These are phyloP conservation scores for Pythium oligandrum DNA, from an alignment of 352 stramenopile genomes.

Conservation along the genomic window DNA sequence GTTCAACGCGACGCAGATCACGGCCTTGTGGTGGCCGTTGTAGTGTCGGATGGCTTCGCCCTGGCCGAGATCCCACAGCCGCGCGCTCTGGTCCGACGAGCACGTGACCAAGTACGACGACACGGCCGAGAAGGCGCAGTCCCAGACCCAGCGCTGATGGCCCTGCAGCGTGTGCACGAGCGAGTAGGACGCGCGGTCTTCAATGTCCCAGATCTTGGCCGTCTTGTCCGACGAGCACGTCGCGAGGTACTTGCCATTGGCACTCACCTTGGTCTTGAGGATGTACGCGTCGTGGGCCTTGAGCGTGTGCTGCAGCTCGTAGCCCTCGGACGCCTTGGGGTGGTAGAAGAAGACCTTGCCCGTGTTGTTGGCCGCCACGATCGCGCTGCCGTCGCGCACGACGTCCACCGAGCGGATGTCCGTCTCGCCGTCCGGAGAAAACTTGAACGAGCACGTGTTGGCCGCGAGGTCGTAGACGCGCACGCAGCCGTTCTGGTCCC, in stretches of 20 bases:
- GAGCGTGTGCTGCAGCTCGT: constrained; percentile 61
- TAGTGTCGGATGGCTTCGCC: constrained; percentile 87
- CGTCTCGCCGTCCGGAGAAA: constrained; percentile 65
- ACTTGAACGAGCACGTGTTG: constrained; percentile 61
- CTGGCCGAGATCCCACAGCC: constrained; percentile 96
- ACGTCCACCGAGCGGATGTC: constrained; percentile 92
- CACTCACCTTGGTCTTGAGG: constrained; percentile 87
- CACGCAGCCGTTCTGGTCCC: constrained; percentile 92
- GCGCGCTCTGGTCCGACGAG: constrained; percentile 94
- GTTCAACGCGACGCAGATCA: constrained; percentile 87
- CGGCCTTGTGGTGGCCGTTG: constrained; percentile 87
- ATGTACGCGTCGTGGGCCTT: constrained; percentile 91
- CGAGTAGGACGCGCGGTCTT: constrained; percentile 29
- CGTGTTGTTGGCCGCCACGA: constrained; percentile 94
- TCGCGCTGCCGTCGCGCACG: constrained; percentile 86
- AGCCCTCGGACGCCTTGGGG: constrained; percentile 53
- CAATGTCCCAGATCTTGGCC: constrained; percentile 86
- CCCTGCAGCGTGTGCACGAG: constrained; percentile 79
- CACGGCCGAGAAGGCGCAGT: constrained; percentile 97
- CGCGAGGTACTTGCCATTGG: constrained; percentile 84
- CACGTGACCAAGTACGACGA: constrained; percentile 96
- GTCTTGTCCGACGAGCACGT: constrained; percentile 92
- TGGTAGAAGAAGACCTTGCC: constrained; percentile 94
- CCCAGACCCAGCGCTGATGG: constrained; percentile 97
- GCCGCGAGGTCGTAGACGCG: constrained; percentile 89